Evolutionary conservation across 2,329 filamentous ascomycete genomes (phyloP).

Genomic region (Aspergillus hortae): DNA sequence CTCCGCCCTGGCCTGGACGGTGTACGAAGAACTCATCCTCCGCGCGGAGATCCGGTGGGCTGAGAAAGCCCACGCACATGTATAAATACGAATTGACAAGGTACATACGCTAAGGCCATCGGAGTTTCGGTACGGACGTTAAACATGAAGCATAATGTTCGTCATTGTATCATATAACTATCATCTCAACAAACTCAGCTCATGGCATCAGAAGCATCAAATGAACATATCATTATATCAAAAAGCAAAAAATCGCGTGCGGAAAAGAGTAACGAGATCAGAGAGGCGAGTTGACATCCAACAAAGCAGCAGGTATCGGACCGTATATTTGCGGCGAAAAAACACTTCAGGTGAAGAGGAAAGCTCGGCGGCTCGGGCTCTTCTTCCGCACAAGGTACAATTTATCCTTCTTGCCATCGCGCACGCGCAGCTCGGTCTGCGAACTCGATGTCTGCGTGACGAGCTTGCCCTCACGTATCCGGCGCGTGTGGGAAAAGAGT

Average conservation of each 20-base stretch:
- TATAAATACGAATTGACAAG: constrained; percentile 1
- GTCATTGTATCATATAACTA: constrained; percentile 18
- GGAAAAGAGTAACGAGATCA: not conserved
- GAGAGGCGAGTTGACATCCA: constrained; percentile 8
- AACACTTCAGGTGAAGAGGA: constrained; percentile 32
- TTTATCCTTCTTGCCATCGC: constrained; percentile 41
- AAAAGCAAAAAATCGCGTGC: not conserved
- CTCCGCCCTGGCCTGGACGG: constrained; percentile 92
- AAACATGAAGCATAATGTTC: not conserved
- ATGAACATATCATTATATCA: constrained; percentile 4
- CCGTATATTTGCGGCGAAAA: not conserved
- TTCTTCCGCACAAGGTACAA: constrained; percentile 47
- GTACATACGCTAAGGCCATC: not conserved
- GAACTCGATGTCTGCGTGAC: constrained; percentile 33
- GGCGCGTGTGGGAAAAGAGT: constrained; percentile 68
- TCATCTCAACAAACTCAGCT: constrained; percentile 18
- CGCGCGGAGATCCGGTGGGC: constrained; percentile 56
- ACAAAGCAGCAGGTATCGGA: constrained; percentile 5
- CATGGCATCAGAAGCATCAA: constrained; percentile 10
- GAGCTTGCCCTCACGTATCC: constrained; percentile 55
- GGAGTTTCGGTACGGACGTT: not conserved
- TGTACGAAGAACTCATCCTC: constrained; percentile 90
- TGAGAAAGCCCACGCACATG: constrained; percentile 21
- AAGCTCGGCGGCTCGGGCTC: constrained; percentile 31
- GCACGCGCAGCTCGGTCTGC: constrained; percentile 40